These are phyloP conservation scores for Colletotrichum sp. DNA, from an alignment of 2,329 filamentous ascomycete species.

Conservation along the genomic window DNA sequence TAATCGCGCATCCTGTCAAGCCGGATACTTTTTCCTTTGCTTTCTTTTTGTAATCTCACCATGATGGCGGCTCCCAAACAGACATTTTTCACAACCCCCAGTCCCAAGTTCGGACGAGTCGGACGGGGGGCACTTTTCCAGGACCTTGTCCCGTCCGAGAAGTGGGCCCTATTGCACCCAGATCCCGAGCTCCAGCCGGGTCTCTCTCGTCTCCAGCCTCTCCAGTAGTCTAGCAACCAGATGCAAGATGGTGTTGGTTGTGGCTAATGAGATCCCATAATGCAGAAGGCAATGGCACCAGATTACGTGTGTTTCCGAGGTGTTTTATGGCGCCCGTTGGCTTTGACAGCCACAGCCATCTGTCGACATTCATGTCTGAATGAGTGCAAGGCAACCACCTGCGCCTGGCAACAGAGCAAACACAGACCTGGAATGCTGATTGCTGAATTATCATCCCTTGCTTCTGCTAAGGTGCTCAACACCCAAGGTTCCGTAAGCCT, in stretches of 20 bases:
- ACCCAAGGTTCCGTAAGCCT: constrained; percentile 2
- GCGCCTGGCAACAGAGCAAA: neutral
- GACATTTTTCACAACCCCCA: neutral
- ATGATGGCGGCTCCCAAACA: neutral
- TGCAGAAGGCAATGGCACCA: neutral
- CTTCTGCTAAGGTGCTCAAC: neutral
- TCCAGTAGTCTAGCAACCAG: neutral
- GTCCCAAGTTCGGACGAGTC: constrained; percentile 11
- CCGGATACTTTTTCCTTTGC: neutral
- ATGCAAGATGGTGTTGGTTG: constrained; percentile 3
- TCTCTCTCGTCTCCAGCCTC: constrained; percentile 5
- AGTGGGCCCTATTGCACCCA: constrained; percentile 8
- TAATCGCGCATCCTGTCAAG: neutral
- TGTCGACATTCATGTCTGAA: neutral
- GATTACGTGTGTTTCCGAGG: neutral
- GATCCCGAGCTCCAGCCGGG: constrained; percentile 17
- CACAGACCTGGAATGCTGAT: constrained; percentile 1
- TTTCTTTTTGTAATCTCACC: neutral
- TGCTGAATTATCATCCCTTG: constrained; percentile 5
- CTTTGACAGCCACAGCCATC: neutral
- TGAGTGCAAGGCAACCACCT: neutral
- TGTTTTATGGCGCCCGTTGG: neutral
- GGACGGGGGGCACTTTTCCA: constrained; percentile 13
- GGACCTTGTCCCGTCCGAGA: constrained; percentile 12
- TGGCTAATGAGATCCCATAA: neutral